Conservation (phyloP, 257 asterid species). For the Solanum appendiculatum region DNA sequence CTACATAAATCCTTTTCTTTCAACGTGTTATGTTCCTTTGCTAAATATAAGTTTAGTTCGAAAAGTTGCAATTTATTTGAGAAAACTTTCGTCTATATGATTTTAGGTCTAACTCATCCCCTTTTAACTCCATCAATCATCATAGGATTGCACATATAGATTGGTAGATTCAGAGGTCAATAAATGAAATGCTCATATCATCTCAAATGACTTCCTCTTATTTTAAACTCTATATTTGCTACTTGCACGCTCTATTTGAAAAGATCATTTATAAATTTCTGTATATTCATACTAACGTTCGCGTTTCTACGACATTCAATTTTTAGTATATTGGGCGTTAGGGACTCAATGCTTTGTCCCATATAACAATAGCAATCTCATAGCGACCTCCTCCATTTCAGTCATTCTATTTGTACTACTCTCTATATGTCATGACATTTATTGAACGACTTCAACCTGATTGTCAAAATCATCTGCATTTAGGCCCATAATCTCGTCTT, state of each 20-base stretch:
- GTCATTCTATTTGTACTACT: neutral
- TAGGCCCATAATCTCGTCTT: neutral
- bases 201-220: neutral
- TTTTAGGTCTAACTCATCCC: neutral
- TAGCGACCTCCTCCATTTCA: neutral
- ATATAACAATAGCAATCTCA: neutral
- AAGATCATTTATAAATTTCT: neutral
- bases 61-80: neutral
- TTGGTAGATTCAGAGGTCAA: neutral
- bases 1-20: neutral
- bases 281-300: neutral
- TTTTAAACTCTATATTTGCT: neutral
- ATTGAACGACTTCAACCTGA: neutral
- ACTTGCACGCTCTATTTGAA: neutral
- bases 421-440: neutral
- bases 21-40: neutral
- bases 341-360: neutral
- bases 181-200: neutral
- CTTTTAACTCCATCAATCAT: neutral
- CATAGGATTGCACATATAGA: neutral
- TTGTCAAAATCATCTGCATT: neutral
- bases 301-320: neutral
- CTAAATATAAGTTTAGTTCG: neutral
- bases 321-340: neutral
- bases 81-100: neutral